Percentiles rank a stretch among this genome's conserved stretches.
phyloP scores from a whole-genome alignment of 768 basidiomycete species.

The Trametes sanguinea region DNA sequence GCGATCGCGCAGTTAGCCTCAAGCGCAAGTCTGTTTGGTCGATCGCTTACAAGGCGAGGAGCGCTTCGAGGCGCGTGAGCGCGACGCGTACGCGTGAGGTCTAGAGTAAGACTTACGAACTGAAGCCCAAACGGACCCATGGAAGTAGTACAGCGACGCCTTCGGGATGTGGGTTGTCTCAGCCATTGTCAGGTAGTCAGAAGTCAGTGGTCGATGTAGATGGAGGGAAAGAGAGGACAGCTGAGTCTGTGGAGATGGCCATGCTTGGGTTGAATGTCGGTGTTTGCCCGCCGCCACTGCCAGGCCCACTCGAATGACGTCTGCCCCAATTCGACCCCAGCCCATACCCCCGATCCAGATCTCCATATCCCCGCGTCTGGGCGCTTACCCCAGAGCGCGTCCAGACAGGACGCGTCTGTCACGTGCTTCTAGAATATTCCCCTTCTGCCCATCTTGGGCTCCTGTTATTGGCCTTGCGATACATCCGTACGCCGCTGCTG shows the following conservation, averaged over 20 bases:
- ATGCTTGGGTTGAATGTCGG: slow-evolving; percentile 5
- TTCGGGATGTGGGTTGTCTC: slow-evolving; percentile 50
- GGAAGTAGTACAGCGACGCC: slow-evolving; percentile 77
- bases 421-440: slow-evolving; percentile 27
- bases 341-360: slow-evolving; percentile 13
- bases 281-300: slow-evolving; percentile 13
- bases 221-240: slow-evolving; percentile 5
- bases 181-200: slow-evolving; percentile 19
- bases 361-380: slow-evolving; percentile 5
- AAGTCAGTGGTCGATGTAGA: not conserved
- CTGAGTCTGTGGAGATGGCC: not conserved
- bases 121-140: slow-evolving; percentile 62
- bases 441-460: slow-evolving; percentile 13
- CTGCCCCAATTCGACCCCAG: slow-evolving; percentile 6
- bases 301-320: slow-evolving; percentile 8
- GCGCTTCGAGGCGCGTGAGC: slow-evolving; percentile 37
- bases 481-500: not conserved
- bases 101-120: slow-evolving; percentile 48
- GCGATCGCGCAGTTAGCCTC: not conserved
- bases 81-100: not conserved
- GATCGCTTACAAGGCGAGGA: slow-evolving; percentile 55
- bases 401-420: slow-evolving; percentile 13
- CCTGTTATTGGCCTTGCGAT: slow-evolving; percentile 2
- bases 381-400: not conserved
- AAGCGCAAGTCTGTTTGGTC: not conserved